Base-by-base conservation (phyloP, 2,329 filamentous ascomycete genomes). In the Hymenoscyphus repandus region DNA sequence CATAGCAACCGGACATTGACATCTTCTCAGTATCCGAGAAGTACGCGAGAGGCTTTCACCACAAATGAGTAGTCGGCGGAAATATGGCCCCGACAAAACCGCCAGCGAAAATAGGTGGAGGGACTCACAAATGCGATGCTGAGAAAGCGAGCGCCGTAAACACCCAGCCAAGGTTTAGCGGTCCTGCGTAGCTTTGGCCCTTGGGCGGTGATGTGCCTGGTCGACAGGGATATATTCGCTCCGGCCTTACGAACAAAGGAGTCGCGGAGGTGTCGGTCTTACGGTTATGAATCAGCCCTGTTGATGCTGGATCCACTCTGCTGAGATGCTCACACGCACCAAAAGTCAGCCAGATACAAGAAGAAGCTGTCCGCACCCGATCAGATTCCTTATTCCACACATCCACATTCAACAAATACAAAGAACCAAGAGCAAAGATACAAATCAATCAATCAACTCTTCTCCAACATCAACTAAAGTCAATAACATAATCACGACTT, bases 251-350 rank as follows among this genome's bases (percentile, higher is more conserved):
- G 46, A 52, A 41, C 31, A 51, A 41, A 39, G 37, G 33, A 31
- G 27, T 20, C 22, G 36, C 52, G 52, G 52, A 51, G 48, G 37
- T 38, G 22, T 54, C 49, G 52, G 49, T 20, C 30, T 51, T 54
- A 31, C 22, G 7, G 22, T 27, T 27, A 27, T 44, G 49, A 51
- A 51, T 51, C 44, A 47, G 49, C 49, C 49, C 49, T 47, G 49
- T 44, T 37, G 27, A 10, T 44, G 44, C 45, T 36, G 34, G 33
- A n/a, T 37, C 27, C 33, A 46, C 15, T 20, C 33, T 18, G 34
- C 32, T 37, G 34, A 37, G 34, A 37, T 37, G 15, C 34, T 13
- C 12, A 17, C 13, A 46, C 44, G 27, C n/a, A 27, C 33, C 36
- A 18, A 27, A 45, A 40, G 45, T 38, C 41, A 51, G 45, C 48